Evolutionary conservation across 768 basidiomycete genomes (phyloP).

Genomic region (Amanita subjunquillea): DNA sequence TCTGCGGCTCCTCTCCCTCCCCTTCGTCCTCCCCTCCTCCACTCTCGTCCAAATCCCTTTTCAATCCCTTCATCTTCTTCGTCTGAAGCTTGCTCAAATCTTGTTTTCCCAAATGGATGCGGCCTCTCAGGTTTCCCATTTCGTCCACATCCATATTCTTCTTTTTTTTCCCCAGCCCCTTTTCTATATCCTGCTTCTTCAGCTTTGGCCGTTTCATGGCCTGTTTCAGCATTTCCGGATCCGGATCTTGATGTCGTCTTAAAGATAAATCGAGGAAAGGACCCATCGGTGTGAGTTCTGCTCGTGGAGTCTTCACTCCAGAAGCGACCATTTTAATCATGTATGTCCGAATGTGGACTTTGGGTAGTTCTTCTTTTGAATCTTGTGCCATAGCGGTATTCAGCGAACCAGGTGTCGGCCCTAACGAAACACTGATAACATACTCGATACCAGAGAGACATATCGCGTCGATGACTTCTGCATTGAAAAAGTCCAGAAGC

Average conservation of each 20-base stretch:
- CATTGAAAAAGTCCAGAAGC: slow-evolving; percentile 86
- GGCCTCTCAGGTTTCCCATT: slow-evolving; percentile 93
- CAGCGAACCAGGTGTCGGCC: slow-evolving; percentile 48
- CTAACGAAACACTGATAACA: slow-evolving; percentile 74
- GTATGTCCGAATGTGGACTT: slow-evolving; percentile 84
- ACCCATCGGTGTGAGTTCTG: slow-evolving; percentile 82
- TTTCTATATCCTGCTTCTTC: slow-evolving; percentile 80
- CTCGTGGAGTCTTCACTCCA: slow-evolving; percentile 70
- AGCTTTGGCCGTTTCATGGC: slow-evolving; percentile 81
- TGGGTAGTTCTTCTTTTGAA: slow-evolving; percentile 43
- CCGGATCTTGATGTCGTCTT: slow-evolving; percentile 65
- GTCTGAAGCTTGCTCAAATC: slow-evolving; percentile 81
- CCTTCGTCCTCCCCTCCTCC: slow-evolving; percentile 15
- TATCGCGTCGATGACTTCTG: slow-evolving; percentile 74
- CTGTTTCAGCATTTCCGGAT: slow-evolving; percentile 69
- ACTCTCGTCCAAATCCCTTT: slow-evolving; percentile 13
- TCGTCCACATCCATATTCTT: slow-evolving; percentile 96
- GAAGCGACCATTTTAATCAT: slow-evolving; percentile 64
- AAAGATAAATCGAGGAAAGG: slow-evolving; percentile 80
- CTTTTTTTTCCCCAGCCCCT: slow-evolving; percentile 81
- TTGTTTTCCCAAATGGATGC: slow-evolving; percentile 84
- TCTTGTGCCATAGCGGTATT: slow-evolving; percentile 35
- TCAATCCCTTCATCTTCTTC: slow-evolving; percentile 93
- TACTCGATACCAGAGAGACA: slow-evolving; percentile 79
- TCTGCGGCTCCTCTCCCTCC: slow-evolving; percentile 9